These are phyloP conservation scores for Tetradesmus lagerheimii DNA, from an alignment of 139 green algal species.

Conservation along the genomic window DNA sequence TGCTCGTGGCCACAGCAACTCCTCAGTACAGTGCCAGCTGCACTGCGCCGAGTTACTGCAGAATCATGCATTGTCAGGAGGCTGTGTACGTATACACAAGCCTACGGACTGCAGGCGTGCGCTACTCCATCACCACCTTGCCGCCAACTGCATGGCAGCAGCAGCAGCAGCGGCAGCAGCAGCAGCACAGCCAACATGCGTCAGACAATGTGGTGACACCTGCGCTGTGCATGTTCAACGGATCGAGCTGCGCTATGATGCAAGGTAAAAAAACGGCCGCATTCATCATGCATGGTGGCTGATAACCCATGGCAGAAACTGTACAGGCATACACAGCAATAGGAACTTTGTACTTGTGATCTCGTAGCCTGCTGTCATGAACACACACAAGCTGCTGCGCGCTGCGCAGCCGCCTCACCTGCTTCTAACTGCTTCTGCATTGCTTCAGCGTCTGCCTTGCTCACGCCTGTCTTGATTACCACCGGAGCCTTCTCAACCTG, in stretches of 20 bases:
- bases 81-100: neutral
- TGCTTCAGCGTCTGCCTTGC: conserved; percentile 96
- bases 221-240: too few species aligned
- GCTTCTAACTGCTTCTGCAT: conserved; percentile 93
- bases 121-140: conserved; percentile 33
- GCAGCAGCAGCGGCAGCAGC: neutral
- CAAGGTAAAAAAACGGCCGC: too few species aligned
- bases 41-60: neutral
- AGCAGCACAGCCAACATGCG: neutral
- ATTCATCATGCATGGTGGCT: too few species aligned
- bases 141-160: conserved; percentile 8
- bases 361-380: neutral
- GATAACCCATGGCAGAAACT: too few species aligned
- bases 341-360: too few species aligned
- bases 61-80: neutral
- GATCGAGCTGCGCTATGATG: too few species aligned
- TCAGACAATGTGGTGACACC: too few species aligned
- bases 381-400: neutral
- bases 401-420: conserved; percentile 55
- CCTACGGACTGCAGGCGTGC: neutral
- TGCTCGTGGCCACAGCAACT: neutral
- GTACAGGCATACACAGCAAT: too few species aligned
- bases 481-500: conserved; percentile 95
- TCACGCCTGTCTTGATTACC: conserved; percentile 90
- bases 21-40: neutral